Percentiles rank a stretch among this genome's conserved stretches.
Conservation (phyloP, 768 basidiomycete genomes). For the Pholiota microspora region DNA sequence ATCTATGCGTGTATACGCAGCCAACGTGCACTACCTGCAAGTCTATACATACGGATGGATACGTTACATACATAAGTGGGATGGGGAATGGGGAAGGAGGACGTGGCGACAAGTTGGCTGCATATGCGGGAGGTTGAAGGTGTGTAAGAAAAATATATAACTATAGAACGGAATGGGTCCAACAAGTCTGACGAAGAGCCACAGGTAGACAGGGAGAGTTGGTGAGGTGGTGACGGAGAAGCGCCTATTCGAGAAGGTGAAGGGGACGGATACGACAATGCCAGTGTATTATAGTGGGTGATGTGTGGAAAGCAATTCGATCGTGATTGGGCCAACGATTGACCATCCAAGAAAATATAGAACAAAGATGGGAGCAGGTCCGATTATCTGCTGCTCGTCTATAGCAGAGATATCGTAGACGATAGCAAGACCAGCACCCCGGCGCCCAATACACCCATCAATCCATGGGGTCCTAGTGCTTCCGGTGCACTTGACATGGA, state of each 20-base stretch:
- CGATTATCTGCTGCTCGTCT: slow-evolving; percentile 14
- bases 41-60: slow-evolving; percentile 3
- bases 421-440: slow-evolving; percentile 28
- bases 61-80: slow-evolving; percentile 9
- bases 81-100: background rate
- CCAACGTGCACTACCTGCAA: slow-evolving; percentile 4
- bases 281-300: background rate
- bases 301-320: slow-evolving; percentile 2
- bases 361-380: background rate
- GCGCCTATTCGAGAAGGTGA: background rate
- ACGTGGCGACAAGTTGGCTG: slow-evolving; percentile 5
- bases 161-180: slow-evolving; percentile 10
- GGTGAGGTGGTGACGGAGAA: background rate
- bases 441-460: slow-evolving; percentile 24
- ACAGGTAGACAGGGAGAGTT: background rate
- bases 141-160: slow-evolving; percentile 3
- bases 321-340: slow-evolving; percentile 1
- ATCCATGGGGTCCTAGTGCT: slow-evolving; percentile 21
- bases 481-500: slow-evolving; percentile 24
- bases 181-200: slow-evolving; percentile 3
- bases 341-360: slow-evolving; percentile 3
- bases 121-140: slow-evolving; percentile 3
- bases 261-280: background rate
- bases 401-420: slow-evolving; percentile 30
- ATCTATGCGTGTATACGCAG: slow-evolving; percentile 3